Conservation (phyloP, 2,329 filamentous ascomycete genomes). For the Orbilia ellipsospora region DNA sequence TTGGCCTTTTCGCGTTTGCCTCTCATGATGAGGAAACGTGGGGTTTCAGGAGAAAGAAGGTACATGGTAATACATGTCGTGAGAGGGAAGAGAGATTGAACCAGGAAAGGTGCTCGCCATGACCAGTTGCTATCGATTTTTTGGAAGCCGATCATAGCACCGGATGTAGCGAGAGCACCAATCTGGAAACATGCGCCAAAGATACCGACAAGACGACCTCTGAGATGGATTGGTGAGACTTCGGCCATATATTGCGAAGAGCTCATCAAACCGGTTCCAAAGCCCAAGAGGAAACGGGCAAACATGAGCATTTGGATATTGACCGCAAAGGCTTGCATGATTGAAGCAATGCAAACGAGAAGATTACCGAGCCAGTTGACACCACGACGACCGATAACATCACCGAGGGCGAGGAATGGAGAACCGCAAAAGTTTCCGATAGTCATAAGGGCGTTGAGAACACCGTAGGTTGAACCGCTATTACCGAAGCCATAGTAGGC, state of each 20-base stretch:
- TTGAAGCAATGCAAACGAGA: slow-evolving; percentile 64
- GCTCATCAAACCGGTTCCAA: slow-evolving; percentile 62
- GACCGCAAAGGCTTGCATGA: slow-evolving; percentile 61
- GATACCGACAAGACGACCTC: slow-evolving; percentile 65
- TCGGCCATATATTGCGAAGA: slow-evolving; percentile 63
- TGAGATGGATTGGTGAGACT: slow-evolving; percentile 59
- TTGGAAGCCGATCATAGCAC: slow-evolving; percentile 64
- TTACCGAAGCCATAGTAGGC: slow-evolving; percentile 64
- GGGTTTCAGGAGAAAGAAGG: slow-evolving; percentile 62
- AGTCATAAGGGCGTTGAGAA: slow-evolving; percentile 66
- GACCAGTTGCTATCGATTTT: slow-evolving; percentile 62
- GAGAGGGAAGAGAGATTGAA: slow-evolving; percentile 66
- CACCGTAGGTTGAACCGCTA: slow-evolving; percentile 63
- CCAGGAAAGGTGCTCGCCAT: slow-evolving; percentile 64
- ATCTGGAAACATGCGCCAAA: slow-evolving; percentile 66
- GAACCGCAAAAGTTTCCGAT: slow-evolving; percentile 66
- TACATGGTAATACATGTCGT: slow-evolving; percentile 65
- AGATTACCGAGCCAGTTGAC: slow-evolving; percentile 66
- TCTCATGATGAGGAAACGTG: slow-evolving; percentile 61
- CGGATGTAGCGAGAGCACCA: slow-evolving; percentile 64
- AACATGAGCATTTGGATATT: slow-evolving; percentile 62
- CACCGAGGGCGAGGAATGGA: slow-evolving; percentile 67
- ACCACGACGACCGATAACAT: slow-evolving; percentile 67
- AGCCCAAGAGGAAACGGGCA: slow-evolving; percentile 62
- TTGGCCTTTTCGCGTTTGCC: slow-evolving; percentile 61